Percentiles rank a stretch among this genome's conserved stretches.
These are phyloP conservation scores for Nyctanthes arbortristis DNA, from an alignment of 257 asterid species.

Conservation along the genomic window DNA sequence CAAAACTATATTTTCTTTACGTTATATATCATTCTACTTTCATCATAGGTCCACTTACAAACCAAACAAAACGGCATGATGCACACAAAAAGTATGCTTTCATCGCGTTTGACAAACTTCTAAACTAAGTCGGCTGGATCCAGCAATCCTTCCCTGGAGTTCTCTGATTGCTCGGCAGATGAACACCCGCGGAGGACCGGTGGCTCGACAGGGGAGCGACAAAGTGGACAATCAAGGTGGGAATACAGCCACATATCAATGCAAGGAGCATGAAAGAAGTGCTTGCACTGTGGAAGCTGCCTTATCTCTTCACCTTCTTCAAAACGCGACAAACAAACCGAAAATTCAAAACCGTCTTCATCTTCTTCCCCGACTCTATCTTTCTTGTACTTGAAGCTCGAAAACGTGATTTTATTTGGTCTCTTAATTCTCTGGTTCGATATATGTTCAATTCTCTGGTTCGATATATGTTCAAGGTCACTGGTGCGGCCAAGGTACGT, in stretches of 20 bases:
- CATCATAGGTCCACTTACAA: background rate
- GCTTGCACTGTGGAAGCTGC: slow-evolving; percentile 60
- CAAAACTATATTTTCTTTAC: no score
- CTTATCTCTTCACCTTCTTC: slow-evolving; percentile 67
- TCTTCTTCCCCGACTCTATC: slow-evolving; percentile 22
- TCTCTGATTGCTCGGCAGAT: slow-evolving; percentile 17
- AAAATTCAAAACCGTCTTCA: slow-evolving; percentile 40
- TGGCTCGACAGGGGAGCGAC: slow-evolving; percentile 63
- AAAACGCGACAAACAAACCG: slow-evolving; percentile 64
- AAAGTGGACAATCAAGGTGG: slow-evolving; percentile 68
- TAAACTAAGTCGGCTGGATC: slow-evolving; percentile 26
- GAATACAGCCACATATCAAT: slow-evolving; percentile 82
- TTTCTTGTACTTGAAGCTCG: slow-evolving; percentile 62
- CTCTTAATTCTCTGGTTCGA: slow-evolving; percentile 20
- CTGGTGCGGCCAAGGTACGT: background rate
- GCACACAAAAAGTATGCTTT: background rate
- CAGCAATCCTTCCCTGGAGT: slow-evolving; percentile 34
- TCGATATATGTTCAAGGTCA: slow-evolving; percentile 1
- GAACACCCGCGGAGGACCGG: slow-evolving; percentile 7
- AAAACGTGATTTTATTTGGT: slow-evolving; percentile 19
- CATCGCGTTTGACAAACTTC: background rate
- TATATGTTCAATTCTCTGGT: slow-evolving; percentile 11
- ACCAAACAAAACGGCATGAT: background rate
- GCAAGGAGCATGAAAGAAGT: slow-evolving; percentile 70
- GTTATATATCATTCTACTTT: background rate